These are phyloP conservation scores for Hyaloscypha hepaticicola DNA, from an alignment of 495 filamentous ascomycete species.

Conservation along the genomic window DNA sequence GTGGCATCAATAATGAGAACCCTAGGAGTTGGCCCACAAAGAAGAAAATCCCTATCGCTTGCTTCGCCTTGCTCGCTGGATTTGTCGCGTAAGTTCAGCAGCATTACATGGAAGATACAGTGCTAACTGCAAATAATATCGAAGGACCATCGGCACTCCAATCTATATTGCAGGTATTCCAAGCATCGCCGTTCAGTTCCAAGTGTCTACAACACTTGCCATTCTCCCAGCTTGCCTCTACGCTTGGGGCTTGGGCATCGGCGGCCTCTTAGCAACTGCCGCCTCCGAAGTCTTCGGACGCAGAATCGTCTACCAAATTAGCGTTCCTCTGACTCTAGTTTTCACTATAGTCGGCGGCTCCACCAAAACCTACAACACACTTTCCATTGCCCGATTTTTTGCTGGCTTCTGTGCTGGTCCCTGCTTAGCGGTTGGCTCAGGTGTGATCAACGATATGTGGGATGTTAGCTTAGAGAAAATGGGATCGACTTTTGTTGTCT, in stretches of 20 bases:
- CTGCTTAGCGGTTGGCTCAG: constrained; percentile 52
- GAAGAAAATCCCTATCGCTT: not conserved
- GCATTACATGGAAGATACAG: not conserved
- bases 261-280: constrained; percentile 56
- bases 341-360: constrained; percentile 61
- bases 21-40: not conserved
- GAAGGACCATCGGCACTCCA: constrained; percentile 51
- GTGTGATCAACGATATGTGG: constrained; percentile 37
- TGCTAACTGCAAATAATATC: not conserved
- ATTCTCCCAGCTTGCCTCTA: constrained; percentile 55
- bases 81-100: not conserved
- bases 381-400: constrained; percentile 57
- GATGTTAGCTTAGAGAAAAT: constrained; percentile 16
- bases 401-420: constrained; percentile 57
- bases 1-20: not conserved
- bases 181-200: constrained; percentile 45
- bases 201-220: constrained; percentile 47
- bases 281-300: constrained; percentile 56
- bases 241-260: constrained; percentile 53
- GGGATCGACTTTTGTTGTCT: constrained; percentile 10
- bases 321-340: constrained; percentile 50
- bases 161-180: constrained; percentile 47
- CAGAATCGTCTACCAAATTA: constrained; percentile 47
- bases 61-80: not conserved
- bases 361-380: constrained; percentile 50